These are phyloP conservation scores for Thelephora ganbajun DNA, from an alignment of 768 basidiomycete species.

Conservation along the genomic window DNA sequence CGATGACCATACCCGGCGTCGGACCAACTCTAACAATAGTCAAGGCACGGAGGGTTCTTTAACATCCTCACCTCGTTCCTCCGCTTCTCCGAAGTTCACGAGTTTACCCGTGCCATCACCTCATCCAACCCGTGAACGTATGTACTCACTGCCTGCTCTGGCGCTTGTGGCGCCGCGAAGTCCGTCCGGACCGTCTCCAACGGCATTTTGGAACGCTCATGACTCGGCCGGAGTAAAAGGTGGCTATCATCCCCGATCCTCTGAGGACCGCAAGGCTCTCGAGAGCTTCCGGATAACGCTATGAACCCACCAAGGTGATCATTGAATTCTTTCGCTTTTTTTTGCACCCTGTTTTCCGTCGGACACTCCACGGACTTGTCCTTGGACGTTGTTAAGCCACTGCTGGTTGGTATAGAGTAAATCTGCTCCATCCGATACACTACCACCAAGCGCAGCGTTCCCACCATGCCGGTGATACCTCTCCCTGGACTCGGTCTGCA, in stretches of 20 bases:
- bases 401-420: no score
- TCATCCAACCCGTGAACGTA: conserved; percentile 3
- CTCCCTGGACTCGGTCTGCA: no score
- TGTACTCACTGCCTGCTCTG: conserved; percentile 12
- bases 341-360: no score
- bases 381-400: no score
- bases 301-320: conserved; percentile 4
- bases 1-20: neutral
- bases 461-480: no score
- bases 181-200: conserved; percentile 8
- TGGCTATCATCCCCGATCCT: conserved; percentile 14
- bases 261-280: conserved; percentile 21
- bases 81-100: conserved; percentile 5
- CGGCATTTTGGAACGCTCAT: conserved; percentile 10
- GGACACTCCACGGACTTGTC: no score
- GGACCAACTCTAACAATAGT: neutral
- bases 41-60: neutral
- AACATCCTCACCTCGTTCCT: conserved; percentile 1
- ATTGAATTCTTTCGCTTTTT: no score
- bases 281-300: conserved; percentile 21
- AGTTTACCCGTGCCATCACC: conserved; percentile 1
- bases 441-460: no score
- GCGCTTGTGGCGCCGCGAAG: conserved; percentile 14
- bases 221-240: conserved; percentile 5
- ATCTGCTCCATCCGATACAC: no score